Percentiles rank a stretch among this genome's conserved stretches.
Conservation (phyloP, 1,284 basidiomycete genomes). For the Ceratobasidium sp. region DNA sequence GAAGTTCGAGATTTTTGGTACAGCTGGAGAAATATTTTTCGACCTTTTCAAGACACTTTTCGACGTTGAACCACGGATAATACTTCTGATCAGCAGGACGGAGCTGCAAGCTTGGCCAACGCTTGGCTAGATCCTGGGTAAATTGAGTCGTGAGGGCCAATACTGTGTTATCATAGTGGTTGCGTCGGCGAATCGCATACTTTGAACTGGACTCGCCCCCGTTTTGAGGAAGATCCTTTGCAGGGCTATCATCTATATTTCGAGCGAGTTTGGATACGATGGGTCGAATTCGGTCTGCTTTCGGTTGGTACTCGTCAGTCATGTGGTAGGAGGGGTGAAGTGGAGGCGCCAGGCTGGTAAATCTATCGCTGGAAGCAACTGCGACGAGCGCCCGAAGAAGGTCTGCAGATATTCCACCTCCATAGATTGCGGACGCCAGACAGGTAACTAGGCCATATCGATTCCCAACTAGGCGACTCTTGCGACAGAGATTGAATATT, state of each 20-base stretch:
- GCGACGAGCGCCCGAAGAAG: conserved; percentile 21
- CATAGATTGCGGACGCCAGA: conserved; percentile 5
- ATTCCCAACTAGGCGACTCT: background rate
- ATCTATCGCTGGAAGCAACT: conserved; percentile 3
- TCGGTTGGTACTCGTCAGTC: conserved; percentile 2
- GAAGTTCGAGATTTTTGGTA: conserved; percentile 3
- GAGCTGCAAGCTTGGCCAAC: background rate
- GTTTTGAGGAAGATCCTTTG: background rate
- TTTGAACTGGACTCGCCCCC: background rate
- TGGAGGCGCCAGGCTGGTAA: background rate
- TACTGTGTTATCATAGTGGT: background rate
- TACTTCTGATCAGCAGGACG: background rate
- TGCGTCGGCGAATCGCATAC: background rate
- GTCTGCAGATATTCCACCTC: background rate
- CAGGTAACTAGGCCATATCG: background rate
- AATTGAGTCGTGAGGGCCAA: background rate
- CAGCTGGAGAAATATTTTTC: conserved; percentile 11
- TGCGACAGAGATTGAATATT: conserved; percentile 1
- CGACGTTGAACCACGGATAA: background rate
- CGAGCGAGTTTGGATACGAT: background rate
- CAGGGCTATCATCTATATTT: background rate
- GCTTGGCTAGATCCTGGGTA: background rate
- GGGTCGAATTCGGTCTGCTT: background rate
- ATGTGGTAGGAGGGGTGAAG: background rate
- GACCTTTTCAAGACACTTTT: background rate